phyloP scores from a whole-genome alignment of 306 rosid species.

The Delonix regia region DNA sequence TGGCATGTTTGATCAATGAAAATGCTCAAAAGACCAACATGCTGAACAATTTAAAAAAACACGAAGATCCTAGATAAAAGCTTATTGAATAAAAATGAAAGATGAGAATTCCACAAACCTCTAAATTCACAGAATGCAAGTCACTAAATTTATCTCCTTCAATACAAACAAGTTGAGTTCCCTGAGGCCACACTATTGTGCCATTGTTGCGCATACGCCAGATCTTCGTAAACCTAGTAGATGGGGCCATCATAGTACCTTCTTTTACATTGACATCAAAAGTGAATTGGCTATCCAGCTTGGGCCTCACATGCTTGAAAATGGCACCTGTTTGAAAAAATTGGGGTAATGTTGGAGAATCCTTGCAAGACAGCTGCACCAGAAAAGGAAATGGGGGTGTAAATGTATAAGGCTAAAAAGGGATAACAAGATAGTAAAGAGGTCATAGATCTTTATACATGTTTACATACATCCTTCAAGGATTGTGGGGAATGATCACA shows the following conservation, averaged over 20 bases:
- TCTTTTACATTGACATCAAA: slow-evolving; percentile 78
- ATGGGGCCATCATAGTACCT: slow-evolving; percentile 78
- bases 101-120: slow-evolving; percentile 52
- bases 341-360: slow-evolving; percentile 35
- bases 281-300: slow-evolving; percentile 68
- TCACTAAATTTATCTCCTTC: slow-evolving; percentile 66
- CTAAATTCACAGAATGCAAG: slow-evolving; percentile 47
- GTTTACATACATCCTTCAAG: slow-evolving; percentile 29
- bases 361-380: slow-evolving; percentile 38
- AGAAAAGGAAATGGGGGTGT: slow-evolving; percentile 24
- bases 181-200: slow-evolving; percentile 62
- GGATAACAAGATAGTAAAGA: neutral
- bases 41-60: neutral
- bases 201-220: slow-evolving; percentile 90
- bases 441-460: slow-evolving; percentile 34
- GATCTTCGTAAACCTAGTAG: slow-evolving; percentile 78
- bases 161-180: slow-evolving; percentile 72
- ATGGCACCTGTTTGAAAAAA: slow-evolving; percentile 24
- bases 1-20: slow-evolving; percentile 30
- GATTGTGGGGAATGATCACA: slow-evolving; percentile 26
- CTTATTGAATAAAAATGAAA: slow-evolving; percentile 14
- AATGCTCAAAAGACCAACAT: slow-evolving; percentile 16
- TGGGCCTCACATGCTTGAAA: slow-evolving; percentile 45
- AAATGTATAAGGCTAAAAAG: neutral
- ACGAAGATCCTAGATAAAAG: slow-evolving; percentile 15